Evolutionary conservation across 2,329 filamentous ascomycete species (phyloP).

Genomic region (Pseudogymnoascus sp.): DNA sequence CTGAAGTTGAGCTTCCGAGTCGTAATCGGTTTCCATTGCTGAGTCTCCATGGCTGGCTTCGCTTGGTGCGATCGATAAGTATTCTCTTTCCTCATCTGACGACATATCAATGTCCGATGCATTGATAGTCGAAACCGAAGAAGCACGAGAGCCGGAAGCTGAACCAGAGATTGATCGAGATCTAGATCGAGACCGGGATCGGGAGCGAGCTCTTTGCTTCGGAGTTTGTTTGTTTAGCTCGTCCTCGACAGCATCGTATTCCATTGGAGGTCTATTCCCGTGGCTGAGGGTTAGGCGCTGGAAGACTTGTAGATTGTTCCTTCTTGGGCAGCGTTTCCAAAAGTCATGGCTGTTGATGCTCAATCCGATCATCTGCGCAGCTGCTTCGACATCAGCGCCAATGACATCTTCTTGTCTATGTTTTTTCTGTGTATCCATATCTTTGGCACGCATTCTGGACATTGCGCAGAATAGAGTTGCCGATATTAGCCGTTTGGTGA

Average conservation of each 20-base stretch:
- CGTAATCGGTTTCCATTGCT: not conserved
- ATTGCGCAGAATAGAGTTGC: conserved; percentile 64
- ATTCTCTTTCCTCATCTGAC: not conserved
- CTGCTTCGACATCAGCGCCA: conserved; percentile 39
- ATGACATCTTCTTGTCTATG: not conserved
- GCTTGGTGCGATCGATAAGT: not conserved
- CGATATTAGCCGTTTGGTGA: conserved; percentile 66
- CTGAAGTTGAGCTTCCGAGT: not conserved
- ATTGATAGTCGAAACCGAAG: not conserved
- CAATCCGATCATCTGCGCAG: conserved; percentile 48
- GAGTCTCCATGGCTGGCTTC: conserved; percentile 12
- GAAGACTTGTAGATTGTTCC: conserved; percentile 46
- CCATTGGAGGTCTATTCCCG: conserved; percentile 21
- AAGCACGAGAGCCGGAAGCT: not conserved
- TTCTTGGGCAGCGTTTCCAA: conserved; percentile 46
- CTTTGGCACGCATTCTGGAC: conserved; percentile 55
- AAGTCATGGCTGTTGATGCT: conserved; percentile 38
- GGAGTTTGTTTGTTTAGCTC: conserved; percentile 15
- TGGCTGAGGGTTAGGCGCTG: conserved; percentile 27
- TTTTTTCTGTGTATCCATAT: not conserved
- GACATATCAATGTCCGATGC: conserved; percentile 8
- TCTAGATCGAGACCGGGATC: conserved; percentile 21
- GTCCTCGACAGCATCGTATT: conserved; percentile 32
- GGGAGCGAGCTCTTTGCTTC: conserved; percentile 11
- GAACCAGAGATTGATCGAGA: conserved; percentile 23